These are phyloP conservation scores for Lactifluus volemus DNA, from an alignment of 768 basidiomycete genomes.

Conservation along the genomic window DNA sequence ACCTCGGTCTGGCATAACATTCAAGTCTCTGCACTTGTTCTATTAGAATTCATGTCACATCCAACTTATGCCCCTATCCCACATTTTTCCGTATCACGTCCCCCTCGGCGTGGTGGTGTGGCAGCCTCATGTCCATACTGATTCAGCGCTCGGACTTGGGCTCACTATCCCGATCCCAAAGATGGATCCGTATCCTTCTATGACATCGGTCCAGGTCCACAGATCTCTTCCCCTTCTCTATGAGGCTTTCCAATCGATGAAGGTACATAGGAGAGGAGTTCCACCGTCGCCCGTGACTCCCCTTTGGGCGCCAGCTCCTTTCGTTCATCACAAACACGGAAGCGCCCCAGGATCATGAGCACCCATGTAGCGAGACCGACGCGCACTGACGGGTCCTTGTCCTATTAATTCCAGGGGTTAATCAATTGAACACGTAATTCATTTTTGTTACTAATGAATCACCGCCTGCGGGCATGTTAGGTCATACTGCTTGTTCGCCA, in stretches of 20 bases:
- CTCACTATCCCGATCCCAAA: not conserved
- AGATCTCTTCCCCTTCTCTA: not conserved
- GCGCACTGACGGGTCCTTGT: not conserved
- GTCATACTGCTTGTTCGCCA: not conserved
- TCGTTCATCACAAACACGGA: not conserved
- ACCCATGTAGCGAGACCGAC: not conserved
- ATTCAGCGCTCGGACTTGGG: constrained; percentile 4
- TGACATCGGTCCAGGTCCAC: not conserved
- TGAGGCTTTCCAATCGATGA: not conserved
- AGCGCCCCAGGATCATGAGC: constrained; percentile 1
- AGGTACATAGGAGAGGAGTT: not conserved
- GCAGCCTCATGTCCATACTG: constrained; percentile 16
- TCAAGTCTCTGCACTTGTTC: constrained; percentile 2
- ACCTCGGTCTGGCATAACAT: not conserved
- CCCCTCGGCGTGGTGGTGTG: constrained; percentile 16
- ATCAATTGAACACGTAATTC: not conserved
- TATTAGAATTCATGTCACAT: constrained; percentile 13
- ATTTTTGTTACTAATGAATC: not conserved
- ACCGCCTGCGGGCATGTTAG: not conserved
- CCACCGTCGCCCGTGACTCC: not conserved
- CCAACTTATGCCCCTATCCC: constrained; percentile 15
- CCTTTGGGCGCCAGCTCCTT: not conserved
- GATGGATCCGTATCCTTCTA: not conserved
- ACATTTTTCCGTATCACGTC: constrained; percentile 12
- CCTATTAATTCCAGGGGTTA: not conserved